Percentiles rank a stretch among this genome's conserved stretches.
These are phyloP conservation scores for Lizonia empirigonia DNA, from an alignment of 2,329 filamentous ascomycete genomes.

Conservation along the genomic window DNA sequence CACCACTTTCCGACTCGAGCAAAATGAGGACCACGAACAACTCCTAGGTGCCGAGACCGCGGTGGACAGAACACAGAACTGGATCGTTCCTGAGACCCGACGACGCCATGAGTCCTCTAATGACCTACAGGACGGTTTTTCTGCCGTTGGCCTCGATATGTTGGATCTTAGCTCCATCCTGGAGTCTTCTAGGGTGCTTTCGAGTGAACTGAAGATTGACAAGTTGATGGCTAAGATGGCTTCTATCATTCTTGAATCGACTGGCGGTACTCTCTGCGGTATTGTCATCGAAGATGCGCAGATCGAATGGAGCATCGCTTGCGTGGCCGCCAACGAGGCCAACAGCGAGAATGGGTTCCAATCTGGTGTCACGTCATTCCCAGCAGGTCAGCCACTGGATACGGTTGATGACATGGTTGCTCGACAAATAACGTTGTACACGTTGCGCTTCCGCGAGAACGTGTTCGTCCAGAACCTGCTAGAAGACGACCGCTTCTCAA, in stretches of 20 bases:
- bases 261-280: conserved; percentile 73
- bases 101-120: conserved; percentile 51
- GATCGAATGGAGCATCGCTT: conserved; percentile 71
- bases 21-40: conserved; percentile 51
- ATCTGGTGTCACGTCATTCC: conserved; percentile 67
- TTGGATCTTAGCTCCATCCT: conserved; percentile 80
- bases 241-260: conserved; percentile 78
- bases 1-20: conserved; percentile 51
- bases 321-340: conserved; percentile 71
- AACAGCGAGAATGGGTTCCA: conserved; percentile 26
- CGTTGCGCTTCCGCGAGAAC: conserved; percentile 74
- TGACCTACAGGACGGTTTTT: conserved; percentile 67
- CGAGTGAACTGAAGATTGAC: conserved; percentile 76
- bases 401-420: conserved; percentile 70
- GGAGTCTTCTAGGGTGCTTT: conserved; percentile 78
- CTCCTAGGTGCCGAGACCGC: conserved; percentile 47
- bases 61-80: conserved; percentile 56
- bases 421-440: conserved; percentile 77
- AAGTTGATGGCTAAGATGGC: conserved; percentile 80
- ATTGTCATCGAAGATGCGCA: conserved; percentile 75
- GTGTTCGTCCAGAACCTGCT: conserved; percentile 76
- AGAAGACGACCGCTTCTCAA: conserved; percentile 77
- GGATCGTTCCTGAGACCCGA: conserved; percentile 54
- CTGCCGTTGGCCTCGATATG: conserved; percentile 74
- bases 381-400: conserved; percentile 67